phyloP scores from a whole-genome alignment of 345 rosid species.

The Lepidium africanum region DNA sequence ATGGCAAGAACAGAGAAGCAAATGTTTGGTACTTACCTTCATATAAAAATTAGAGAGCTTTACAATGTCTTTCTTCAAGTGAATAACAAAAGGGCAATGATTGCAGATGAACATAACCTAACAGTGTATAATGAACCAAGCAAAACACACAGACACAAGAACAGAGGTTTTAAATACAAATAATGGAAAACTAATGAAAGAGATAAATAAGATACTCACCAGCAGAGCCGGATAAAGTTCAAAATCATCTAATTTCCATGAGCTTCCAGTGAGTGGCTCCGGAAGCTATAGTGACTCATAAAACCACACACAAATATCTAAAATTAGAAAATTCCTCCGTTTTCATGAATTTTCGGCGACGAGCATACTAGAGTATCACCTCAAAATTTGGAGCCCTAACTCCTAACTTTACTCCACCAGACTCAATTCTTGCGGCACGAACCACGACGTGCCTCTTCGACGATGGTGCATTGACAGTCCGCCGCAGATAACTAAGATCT shows the following conservation, averaged over 20 bases:
- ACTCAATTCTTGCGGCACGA: conserved; percentile 61
- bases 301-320: neutral
- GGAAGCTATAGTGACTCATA: conserved; percentile 43
- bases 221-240: conserved; percentile 72
- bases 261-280: conserved; percentile 78
- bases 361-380: conserved; percentile 24
- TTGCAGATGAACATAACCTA: conserved; percentile 91
- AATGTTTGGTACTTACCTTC: conserved; percentile 38
- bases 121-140: neutral
- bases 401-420: conserved; percentile 52
- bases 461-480: conserved; percentile 23
- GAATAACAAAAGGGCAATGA: conserved; percentile 94
- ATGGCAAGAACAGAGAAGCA: conserved; percentile 6
- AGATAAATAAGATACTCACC: conserved; percentile 30
- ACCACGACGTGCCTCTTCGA: conserved; percentile 34
- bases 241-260: conserved; percentile 74
- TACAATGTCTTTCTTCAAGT: conserved; percentile 71
- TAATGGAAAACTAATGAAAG: neutral
- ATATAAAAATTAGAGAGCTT: conserved; percentile 71
- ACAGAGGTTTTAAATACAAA: neutral
- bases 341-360: neutral
- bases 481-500: conserved; percentile 25
- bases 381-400: conserved; percentile 61
- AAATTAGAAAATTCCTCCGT: neutral
- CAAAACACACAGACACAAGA: neutral